phyloP scores from a whole-genome alignment of 2,329 filamentous ascomycete genomes.

The Amphichorda felina region DNA sequence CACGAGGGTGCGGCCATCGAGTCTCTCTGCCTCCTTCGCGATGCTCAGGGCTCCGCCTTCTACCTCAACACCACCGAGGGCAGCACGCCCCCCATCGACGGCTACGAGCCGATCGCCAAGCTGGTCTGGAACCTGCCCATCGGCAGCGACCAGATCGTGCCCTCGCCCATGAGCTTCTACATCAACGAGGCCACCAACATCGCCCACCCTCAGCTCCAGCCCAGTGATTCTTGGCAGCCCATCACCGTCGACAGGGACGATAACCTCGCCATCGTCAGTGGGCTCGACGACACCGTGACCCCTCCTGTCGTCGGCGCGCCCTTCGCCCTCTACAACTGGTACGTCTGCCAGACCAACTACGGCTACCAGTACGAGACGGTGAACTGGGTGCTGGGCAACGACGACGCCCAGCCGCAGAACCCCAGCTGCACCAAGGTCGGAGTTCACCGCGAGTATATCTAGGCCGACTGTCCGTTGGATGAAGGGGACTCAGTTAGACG shows the following conservation, averaged over 20 bases:
- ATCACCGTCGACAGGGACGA: constrained; percentile 10
- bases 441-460: constrained; percentile 8
- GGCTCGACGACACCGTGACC: constrained; percentile 8
- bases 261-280: constrained; percentile 6
- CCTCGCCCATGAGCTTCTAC: constrained; percentile 7
- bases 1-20: constrained; percentile 10
- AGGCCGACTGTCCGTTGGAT: background rate
- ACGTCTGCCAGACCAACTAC: constrained; percentile 9
- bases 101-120: constrained; percentile 4
- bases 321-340: constrained; percentile 8
- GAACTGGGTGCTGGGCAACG: constrained; percentile 8
- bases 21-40: constrained; percentile 7
- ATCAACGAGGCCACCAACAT: constrained; percentile 11
- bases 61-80: constrained; percentile 9
- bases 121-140: constrained; percentile 6
- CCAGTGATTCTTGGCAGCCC: constrained; percentile 10
- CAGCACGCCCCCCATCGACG: constrained; percentile 2
- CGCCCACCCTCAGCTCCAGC: constrained; percentile 8
- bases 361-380: constrained; percentile 8
- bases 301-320: constrained; percentile 2
- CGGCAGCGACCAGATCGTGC: constrained; percentile 2
- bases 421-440: constrained; percentile 11
- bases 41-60: constrained; percentile 2
- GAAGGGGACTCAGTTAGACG: no score
- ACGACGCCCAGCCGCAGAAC: constrained; percentile 9